phyloP scores from a whole-genome alignment of 2,329 filamentous ascomycete species.

The Alternaria sp. region DNA sequence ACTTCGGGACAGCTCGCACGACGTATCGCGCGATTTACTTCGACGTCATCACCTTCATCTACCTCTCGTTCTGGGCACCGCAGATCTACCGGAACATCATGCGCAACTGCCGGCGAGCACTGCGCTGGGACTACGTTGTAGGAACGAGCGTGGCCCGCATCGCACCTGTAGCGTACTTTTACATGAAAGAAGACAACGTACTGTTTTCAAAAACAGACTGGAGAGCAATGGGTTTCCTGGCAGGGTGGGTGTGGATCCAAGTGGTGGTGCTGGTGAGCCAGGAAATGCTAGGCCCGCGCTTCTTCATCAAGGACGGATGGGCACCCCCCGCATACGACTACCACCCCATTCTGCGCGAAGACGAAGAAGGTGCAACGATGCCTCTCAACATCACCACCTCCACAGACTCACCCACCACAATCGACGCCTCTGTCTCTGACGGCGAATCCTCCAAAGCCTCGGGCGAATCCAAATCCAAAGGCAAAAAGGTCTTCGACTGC shows the following conservation, averaged over 20 bases:
- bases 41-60: conserved; percentile 71
- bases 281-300: conserved; percentile 85
- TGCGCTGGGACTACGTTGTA: conserved; percentile 89
- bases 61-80: conserved; percentile 89
- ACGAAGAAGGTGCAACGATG: conserved; percentile 76
- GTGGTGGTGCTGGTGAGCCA: conserved; percentile 79
- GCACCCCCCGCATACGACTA: conserved; percentile 85
- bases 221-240: conserved; percentile 67
- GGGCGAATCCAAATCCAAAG: conserved; percentile 58
- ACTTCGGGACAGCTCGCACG: conserved; percentile 64
- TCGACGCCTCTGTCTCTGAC: conserved; percentile 17
- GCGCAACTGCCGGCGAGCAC: conserved; percentile 87
- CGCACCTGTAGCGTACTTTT: conserved; percentile 85
- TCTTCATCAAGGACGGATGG: conserved; percentile 76
- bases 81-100: conserved; percentile 90
- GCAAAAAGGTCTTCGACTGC: conserved; percentile 78
- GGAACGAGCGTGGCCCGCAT: conserved; percentile 82
- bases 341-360: conserved; percentile 84
- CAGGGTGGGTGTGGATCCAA: conserved; percentile 87
- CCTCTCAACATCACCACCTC: conserved; percentile 70
- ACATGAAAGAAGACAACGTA: conserved; percentile 77
- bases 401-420: conserved; percentile 9
- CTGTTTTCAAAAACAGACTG: conserved; percentile 76
- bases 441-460: conserved; percentile 28
- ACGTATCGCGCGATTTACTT: conserved; percentile 61